phyloP scores from a whole-genome alignment of 768 basidiomycete species.

The Leccinum ochraceum region DNA sequence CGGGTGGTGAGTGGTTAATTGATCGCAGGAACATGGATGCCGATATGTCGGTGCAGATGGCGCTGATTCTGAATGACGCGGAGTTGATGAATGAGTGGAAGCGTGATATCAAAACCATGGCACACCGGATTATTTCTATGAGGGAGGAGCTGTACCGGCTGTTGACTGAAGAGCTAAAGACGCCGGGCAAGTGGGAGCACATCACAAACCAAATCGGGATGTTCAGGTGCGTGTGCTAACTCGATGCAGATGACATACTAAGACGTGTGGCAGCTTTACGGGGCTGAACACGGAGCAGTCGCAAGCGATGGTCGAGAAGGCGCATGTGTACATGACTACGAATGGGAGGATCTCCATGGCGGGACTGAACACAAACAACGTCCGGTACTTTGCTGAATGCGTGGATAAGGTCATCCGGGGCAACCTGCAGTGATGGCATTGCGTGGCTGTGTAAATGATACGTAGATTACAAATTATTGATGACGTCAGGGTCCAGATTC shows the following conservation, averaged over 20 bases:
- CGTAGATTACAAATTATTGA: neutral
- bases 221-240: conserved; percentile 69
- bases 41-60: conserved; percentile 46
- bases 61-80: conserved; percentile 76
- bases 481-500: neutral
- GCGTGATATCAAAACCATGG: conserved; percentile 86
- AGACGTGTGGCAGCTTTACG: conserved; percentile 63
- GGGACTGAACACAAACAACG: conserved; percentile 78
- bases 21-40: neutral
- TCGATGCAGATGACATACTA: neutral
- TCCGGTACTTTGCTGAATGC: conserved; percentile 71
- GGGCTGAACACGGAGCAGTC: conserved; percentile 71
- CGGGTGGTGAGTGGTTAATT: conserved; percentile 59
- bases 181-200: conserved; percentile 95
- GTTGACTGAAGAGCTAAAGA: conserved; percentile 71
- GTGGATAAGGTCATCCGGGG: conserved; percentile 69
- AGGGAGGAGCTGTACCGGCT: conserved; percentile 73
- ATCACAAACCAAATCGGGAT: conserved; percentile 96
- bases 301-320: conserved; percentile 64
- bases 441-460: conserved; percentile 20
- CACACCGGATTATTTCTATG: conserved; percentile 78
- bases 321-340: conserved; percentile 81
- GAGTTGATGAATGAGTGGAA: conserved; percentile 88
- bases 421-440: conserved; percentile 31
- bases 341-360: conserved; percentile 97